Evolutionary conservation across 2,329 filamentous ascomycete genomes (phyloP), one percentile per base, ranked within the genome.

Genomic region (Exserohilum turcica): DNA sequence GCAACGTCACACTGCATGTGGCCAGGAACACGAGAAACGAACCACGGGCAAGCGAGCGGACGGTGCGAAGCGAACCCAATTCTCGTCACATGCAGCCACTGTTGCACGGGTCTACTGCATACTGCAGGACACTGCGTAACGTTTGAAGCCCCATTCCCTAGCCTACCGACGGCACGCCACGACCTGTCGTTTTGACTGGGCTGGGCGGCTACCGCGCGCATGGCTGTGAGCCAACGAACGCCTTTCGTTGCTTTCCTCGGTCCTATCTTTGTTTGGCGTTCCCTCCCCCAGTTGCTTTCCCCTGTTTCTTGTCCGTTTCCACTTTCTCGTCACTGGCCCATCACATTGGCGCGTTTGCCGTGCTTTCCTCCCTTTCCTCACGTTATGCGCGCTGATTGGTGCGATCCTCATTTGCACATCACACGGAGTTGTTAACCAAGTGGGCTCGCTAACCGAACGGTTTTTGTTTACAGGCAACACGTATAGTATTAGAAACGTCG

Each of bases 401-500:
- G 10, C 33, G 2, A 35, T 16, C 8, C 5, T 39, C 32, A 24
- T 16, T 24, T 29, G 35, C 28, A 8, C 18, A 42, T 39, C 46
- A 50, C 50, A 59, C 37, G 60, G 32, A 19, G 16, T 56, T 57
- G 45, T 53, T 36, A n/a, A n/a, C n/a, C n/a, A n/a, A n/a, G n/a
- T n/a, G n/a, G n/a, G n/a, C n/a, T n/a, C n/a, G n/a, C n/a, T n/a
- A n/a, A n/a, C n/a, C n/a, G n/a, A n/a, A n/a, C n/a, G n/a, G n/a
- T n/a, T n/a, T n/a, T n/a, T n/a, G n/a, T n/a, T 45, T 45, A 16
- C 39, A 97, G 93, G 93, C 45, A 97, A 97, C 71, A 89, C 91
- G 65, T 99, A 99, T 76, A 90, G 88, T 69, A 96, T 99, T 66
- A 82, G 82, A 49, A 99, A 97, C 74, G 86, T 91, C 51, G 86